A percentile compares a stretch with the other conserved stretches of the same genome.
Evolutionary conservation across 805 yeast genomes (phyloP).

Genomic region (Sugiyamaella marilandica): DNA sequence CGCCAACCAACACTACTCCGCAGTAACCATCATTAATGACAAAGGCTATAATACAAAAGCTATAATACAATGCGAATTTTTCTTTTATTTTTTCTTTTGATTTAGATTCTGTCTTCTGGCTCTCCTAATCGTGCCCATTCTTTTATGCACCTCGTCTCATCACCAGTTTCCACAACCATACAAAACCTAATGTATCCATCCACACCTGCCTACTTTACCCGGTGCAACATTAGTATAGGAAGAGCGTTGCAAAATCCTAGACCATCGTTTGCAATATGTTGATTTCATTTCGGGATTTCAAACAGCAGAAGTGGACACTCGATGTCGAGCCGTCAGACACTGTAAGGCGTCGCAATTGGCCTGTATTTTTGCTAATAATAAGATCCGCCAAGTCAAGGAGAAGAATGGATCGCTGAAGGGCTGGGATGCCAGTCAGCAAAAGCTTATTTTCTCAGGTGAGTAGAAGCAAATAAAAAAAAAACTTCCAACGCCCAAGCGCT

Average conservation of each 20-base stretch:
- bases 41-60: too few species aligned
- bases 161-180: too few species aligned
- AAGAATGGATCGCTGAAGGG: slow-evolving; percentile 63
- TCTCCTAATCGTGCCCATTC: too few species aligned
- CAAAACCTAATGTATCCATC: too few species aligned
- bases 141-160: too few species aligned
- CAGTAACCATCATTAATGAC: too few species aligned
- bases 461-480: slow-evolving; percentile 4
- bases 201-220: not conserved
- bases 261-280: slow-evolving; percentile 47
- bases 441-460: slow-evolving; percentile 81
- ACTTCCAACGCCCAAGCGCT: too few species aligned
- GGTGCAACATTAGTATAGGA: not conserved
- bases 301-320: slow-evolving; percentile 79
- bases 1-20: too few species aligned
- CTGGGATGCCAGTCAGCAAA: slow-evolving; percentile 69
- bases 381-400: slow-evolving; percentile 21
- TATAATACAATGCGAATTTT: too few species aligned
- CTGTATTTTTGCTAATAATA: not conserved
- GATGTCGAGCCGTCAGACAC: slow-evolving; percentile 68
- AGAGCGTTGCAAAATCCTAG: not conserved
- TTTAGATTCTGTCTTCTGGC: too few species aligned
- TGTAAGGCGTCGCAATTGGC: slow-evolving; percentile 40
- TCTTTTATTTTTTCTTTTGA: too few species aligned
- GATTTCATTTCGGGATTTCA: slow-evolving; percentile 82